Base-by-base conservation (phyloP, 495 filamentous ascomycete genomes). In the Penicillium coprophilum region DNA sequence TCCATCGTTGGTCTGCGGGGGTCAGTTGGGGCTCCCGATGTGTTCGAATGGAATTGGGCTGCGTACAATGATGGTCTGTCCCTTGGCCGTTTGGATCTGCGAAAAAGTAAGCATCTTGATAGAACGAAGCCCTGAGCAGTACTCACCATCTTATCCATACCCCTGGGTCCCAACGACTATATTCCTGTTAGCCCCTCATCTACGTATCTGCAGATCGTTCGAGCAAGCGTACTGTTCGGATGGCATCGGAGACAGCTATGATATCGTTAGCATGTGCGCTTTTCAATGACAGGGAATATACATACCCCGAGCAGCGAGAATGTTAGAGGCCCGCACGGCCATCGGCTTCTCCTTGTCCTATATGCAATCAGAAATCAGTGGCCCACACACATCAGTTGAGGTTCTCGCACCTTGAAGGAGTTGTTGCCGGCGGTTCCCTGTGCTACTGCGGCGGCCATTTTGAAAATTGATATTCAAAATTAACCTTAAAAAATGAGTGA, bases 341-440 rank as follows among this genome's bases (percentile, higher is more conserved):
- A 90, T 84, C 57, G 94, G 94, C 89, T 98, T 98, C 80, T 96
- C 93, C 83, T 96, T 97, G 76, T 96, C 90, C 90, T 95, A 69
- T 55, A 67, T 56, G 56, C 55, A 44, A 69, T 88, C 70, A 87
- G 81, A 66, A 68, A 64, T 62, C 57, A 52, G 21, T 28, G 57
- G 61, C 61, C 62, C 71, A 73, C 71, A 70, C 57, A 56, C 56
- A 66, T 62, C 59, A 57, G 62, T 64, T 60, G 59, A 55, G 52
- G 50, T 54, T 11, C 21, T 62, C 76, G 51, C 80, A 93, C 91
- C 76, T 87, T 89, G 80, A 96, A 96, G 57, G 90, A 81, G 77
- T 81, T 84, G 75, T 87, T 89, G 68, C 79, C 79, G 67, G 79
- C 75, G 65, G 75, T 76, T 55, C 73, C 74, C 59, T 78, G 75